These are phyloP conservation scores for Quercus phellos DNA, from an alignment of 331 rosid genomes.

Conservation along the genomic window DNA sequence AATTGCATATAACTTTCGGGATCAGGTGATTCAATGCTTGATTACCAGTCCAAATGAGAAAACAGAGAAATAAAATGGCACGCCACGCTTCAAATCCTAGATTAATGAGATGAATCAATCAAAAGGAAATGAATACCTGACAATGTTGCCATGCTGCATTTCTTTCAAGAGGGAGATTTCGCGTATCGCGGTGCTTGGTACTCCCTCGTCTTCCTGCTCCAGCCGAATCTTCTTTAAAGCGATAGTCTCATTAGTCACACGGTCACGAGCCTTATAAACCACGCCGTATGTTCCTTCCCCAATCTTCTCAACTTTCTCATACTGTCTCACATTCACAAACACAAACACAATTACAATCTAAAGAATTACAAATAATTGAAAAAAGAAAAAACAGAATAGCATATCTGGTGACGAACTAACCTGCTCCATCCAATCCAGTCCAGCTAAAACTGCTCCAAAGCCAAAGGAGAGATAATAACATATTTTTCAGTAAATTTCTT, in stretches of 20 bases:
- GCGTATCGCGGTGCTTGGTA: constrained; percentile 94
- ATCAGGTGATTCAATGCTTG: no score
- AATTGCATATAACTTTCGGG: no score
- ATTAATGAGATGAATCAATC: neutral
- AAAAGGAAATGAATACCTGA: constrained; percentile 44
- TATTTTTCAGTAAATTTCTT: neutral
- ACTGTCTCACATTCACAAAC: constrained; percentile 44
- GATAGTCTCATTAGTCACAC: constrained; percentile 74
- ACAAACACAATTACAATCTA: neutral
- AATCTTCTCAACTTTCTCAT: constrained; percentile 96
- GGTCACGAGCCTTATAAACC: constrained; percentile 97
- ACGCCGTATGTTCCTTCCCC: constrained; percentile 99
- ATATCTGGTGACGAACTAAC: neutral
- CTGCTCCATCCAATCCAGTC: neutral
- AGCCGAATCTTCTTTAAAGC: constrained; percentile 95
- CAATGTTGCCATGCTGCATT: constrained; percentile 97
- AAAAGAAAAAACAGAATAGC: neutral
- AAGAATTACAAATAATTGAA: neutral
- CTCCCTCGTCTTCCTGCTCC: constrained; percentile 99
- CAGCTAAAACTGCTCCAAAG: neutral
- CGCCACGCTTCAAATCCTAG: neutral
- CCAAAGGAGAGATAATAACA: neutral
- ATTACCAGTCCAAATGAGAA: no score
- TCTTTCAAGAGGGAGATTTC: constrained; percentile 95
- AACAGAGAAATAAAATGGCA: no score